Evolutionary conservation across 768 basidiomycete species (phyloP), one percentile per base, ranked within the genome.

Genomic region (Leccinum fibrillosum): DNA sequence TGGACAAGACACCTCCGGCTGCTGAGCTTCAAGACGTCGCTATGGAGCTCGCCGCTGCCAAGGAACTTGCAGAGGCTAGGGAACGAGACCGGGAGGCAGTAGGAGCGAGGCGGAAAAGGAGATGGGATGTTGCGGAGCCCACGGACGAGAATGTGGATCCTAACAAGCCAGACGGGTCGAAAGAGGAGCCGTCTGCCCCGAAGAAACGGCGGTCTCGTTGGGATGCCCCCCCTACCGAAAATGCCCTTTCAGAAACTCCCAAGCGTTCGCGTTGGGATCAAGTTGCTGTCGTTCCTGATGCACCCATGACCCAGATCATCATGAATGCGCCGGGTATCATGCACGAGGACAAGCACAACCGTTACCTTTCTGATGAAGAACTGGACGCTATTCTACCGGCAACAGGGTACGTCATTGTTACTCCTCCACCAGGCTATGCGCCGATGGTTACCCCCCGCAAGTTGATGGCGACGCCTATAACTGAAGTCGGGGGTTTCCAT

Each of bases 211-310:
- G 93, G 64, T 98, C 95, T 56, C 83, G 96, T 51, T 98, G 96
- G 96, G 96, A 98, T 72, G 93, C 94, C 53, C 85, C 94, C 0
- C 94, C 95, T 11, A 83, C 88, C 4, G 92, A 93, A 56, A 81
- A 78, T 55, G 4, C 12, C 12, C 65, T 69, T 34, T 71, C 79
- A 42, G 86, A 92, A 63, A 85, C 89, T 17, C 90, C 91, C 28
- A 95, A 94, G 71, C 88, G 89, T 52, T 98, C 95, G 28, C 85
- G 95, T 52, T 99, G 96, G 97, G 97, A 99, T 72, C 94, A 97
- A 75, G 91, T 93, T 17, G 94, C 97, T 6, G 80, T 82, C 52
- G 78, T 85, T 4, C 74, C 82, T 6, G 89, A 92, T 52, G 79
- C 74, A 1, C 88, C 88, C 2, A 88, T 89, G 81, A 80, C 82